Conservation (phyloP, 1,139 yeast genomes). For the Nakaseomyces nivariensis region DNA sequence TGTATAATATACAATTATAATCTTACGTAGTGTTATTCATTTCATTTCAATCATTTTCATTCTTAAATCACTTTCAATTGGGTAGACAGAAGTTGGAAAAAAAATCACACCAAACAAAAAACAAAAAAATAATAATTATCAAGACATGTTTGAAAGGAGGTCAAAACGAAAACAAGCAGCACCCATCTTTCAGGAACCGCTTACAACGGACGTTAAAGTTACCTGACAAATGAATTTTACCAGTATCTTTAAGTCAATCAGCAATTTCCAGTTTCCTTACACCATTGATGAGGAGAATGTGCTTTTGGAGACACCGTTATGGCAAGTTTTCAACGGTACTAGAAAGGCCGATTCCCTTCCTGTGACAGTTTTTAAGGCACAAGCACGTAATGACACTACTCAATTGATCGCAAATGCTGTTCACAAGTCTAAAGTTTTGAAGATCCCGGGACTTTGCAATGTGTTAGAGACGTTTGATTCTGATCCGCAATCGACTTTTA, state of each 20-base stretch:
- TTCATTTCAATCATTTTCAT: too few species aligned
- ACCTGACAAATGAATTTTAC: conserved; percentile 21
- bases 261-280: conserved; percentile 28
- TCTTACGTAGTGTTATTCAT: too few species aligned
- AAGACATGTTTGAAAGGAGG: too few species aligned
- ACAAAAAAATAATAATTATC: too few species aligned
- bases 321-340: conserved; percentile 37
- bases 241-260: conserved; percentile 24
- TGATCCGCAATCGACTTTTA: conserved; percentile 51
- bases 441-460: conserved; percentile 68
- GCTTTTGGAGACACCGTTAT: conserved; percentile 29
- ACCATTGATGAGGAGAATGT: conserved; percentile 17
- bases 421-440: conserved; percentile 54
- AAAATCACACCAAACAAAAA: too few species aligned
- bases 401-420: conserved; percentile 54
- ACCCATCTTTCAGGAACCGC: too few species aligned
- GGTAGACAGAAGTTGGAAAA: too few species aligned
- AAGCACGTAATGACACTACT: conserved; percentile 9
- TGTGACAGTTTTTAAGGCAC: conserved; percentile 23
- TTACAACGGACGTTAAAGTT: too few species aligned
- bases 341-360: conserved; percentile 27
- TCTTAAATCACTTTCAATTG: too few species aligned
- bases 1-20: conserved; percentile 2
- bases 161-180: too few species aligned
- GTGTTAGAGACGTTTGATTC: conserved; percentile 58